Evolutionary conservation across 306 rosid species (phyloP).

Genomic region (Acacia crassicarpa): DNA sequence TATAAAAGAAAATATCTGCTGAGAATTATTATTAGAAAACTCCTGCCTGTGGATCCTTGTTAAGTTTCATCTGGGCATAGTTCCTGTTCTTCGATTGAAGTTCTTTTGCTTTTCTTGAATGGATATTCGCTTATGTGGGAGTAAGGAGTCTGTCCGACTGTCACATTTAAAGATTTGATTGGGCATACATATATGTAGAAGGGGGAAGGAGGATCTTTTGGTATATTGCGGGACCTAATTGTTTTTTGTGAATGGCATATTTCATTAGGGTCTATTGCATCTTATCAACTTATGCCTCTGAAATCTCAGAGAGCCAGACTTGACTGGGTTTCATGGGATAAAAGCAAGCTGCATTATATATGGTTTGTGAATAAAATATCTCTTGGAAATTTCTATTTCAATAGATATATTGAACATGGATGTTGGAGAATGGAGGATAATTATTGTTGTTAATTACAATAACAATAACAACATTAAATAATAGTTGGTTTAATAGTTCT

Average conservation of each 20-base stretch:
- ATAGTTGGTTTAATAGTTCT: neutral
- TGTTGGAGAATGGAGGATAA: constrained; percentile 6
- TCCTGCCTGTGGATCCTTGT: neutral
- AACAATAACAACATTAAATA: neutral
- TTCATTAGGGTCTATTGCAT: neutral
- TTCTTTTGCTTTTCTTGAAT: neutral
- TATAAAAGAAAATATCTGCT: neutral
- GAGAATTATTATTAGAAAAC: neutral
- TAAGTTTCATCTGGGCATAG: neutral
- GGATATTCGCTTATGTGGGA: neutral
- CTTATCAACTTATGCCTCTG: constrained; percentile 16
- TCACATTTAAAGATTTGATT: neutral
- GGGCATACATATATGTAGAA: neutral
- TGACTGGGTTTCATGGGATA: neutral
- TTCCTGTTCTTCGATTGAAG: neutral
- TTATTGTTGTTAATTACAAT: neutral
- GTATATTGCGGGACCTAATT: constrained; percentile 4
- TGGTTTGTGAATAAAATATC: neutral
- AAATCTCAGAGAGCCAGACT: neutral
- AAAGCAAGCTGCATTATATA: neutral
- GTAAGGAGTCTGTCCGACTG: neutral
- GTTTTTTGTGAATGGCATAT: constrained; percentile 1
- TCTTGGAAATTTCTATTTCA: neutral
- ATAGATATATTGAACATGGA: neutral
- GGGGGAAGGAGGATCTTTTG: constrained; percentile 4